Base-by-base conservation (phyloP, 2,329 filamentous ascomycete genomes). In the Alternaria solani region DNA sequence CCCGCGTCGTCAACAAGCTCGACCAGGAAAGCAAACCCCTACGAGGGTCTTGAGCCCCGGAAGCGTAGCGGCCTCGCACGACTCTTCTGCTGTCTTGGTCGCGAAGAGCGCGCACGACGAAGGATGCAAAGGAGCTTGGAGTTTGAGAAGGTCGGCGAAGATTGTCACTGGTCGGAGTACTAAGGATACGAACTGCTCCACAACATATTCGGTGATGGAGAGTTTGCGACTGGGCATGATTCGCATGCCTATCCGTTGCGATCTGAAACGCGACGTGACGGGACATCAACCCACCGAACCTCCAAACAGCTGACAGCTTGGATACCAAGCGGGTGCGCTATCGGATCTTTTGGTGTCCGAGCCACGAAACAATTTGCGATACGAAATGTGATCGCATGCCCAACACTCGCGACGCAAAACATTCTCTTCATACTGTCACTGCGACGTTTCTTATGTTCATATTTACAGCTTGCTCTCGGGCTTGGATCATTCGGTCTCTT, bases 21-120 rank as follows among this genome's bases (percentile, higher is more conserved):
- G n/a, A 47, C 32, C 6, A 51, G 18, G 48, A 63, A 60, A 36
- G 67, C 71, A 30, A 53, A 56, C 14, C 64, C 69, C 1, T 72
- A 72, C 39, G 69, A 70, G 0, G 74, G 73, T 9, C 67, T 76
- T 14, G 57, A 59, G 7, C 73, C 73, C 20, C 68, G 74, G 14
- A 71, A 71, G 57, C 69, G 75, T 52, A 76, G 59, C 39, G 69
- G 62, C 11, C 62, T 78, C 7, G 75, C 69, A 11, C 61, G 74
- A 9, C 61, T 77, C 4, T 76, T 78, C 51, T 75, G 69, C 64
- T 78, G 75, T 63, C 73, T 78, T 34, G 74, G 75, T 0, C 60
- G 72, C 5, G 72, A 76, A 54, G 75, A 77, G 53, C 61, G 74
- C 6, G 70, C 73, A 9, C 51, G 72, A 12, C 49, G 74, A 38